Base-by-base conservation (phyloP, 257 asterid species). In the Nicotiana attenuata region DNA sequence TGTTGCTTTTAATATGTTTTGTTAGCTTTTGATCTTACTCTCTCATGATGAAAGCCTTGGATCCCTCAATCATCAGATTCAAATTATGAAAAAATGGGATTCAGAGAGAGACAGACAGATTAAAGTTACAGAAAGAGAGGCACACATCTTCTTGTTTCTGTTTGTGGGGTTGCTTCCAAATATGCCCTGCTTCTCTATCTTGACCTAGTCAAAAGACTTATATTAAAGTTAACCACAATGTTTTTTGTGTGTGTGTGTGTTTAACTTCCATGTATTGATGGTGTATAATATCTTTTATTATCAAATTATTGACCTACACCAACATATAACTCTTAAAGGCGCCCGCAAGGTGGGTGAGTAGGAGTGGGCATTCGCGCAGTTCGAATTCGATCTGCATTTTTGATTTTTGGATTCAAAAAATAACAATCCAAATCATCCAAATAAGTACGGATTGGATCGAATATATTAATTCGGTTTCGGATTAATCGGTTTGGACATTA, bases 11-110 rank as follows among this genome's bases (percentile, higher is more conserved):
- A 9, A 71, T 71, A 6, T 45, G 26, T 47, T 75, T 73, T 75
- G 80, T 50, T 26, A 45, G 56, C 45, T 75, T 75, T 75, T 75
- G 80, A 50, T 75, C 80, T 75, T 33, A 47, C 80, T 75, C 80
- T 84, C 81, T 83, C 76, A 83, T 87, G 85, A 90, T 89, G 88
- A 87, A 82, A 35, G 90, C 92, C 90, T 93, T 86, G 95, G 97
- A 93, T 93, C 97, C 92, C 90, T 87, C 97, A 87, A 84, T 86
- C 83, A 89, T 84, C 86, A 84, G 67, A 67, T 81, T 78, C 85
- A 57, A 66, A 73, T 75, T 19, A 29, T 47, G 53, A 81, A 45
- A 31, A 78, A 75, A 78, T 68, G 77, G 3, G 88, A 89, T 86
- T 87, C 86, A 81, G 81, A 50, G 45, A 75, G 79, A 82, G 84